A percentile compares a stretch with the other conserved stretches of the same genome.
These are phyloP conservation scores for Solanum chmielewskii DNA, from an alignment of 257 asterid genomes.

Conservation along the genomic window DNA sequence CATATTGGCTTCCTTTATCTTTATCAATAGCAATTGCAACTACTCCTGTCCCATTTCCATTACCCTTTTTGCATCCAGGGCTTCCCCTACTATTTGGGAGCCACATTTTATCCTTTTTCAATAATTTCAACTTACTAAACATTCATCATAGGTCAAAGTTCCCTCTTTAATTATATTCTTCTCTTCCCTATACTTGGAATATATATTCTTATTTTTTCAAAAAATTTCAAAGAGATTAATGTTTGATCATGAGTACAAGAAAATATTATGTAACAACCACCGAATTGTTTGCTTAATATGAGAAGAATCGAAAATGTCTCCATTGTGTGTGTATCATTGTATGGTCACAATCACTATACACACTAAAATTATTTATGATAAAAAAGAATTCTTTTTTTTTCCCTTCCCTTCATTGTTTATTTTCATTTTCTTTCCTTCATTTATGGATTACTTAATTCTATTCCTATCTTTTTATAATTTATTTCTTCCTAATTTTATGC, in stretches of 20 bases:
- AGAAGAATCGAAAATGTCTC: slow-evolving; percentile 1
- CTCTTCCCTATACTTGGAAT: background rate
- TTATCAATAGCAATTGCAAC: slow-evolving; percentile 78
- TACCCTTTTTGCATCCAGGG: background rate
- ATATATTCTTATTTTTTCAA: background rate
- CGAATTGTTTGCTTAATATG: background rate
- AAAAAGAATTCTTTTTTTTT: background rate
- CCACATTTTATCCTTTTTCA: slow-evolving; percentile 37
- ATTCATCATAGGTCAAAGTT: background rate
- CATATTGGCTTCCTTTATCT: slow-evolving; percentile 72
- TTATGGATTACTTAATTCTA: background rate
- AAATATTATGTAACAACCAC: background rate
- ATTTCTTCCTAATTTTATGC: background rate
- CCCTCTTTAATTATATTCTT: background rate
- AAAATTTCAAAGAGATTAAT: background rate
- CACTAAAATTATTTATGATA: background rate
- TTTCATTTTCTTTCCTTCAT: background rate
- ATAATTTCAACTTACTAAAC: no score
- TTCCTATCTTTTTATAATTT: background rate
- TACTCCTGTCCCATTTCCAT: slow-evolving; percentile 29
- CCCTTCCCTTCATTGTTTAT: background rate
- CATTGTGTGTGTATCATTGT: background rate
- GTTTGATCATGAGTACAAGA: background rate
- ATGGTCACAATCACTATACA: background rate
- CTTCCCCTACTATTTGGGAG: slow-evolving; percentile 18